Evolutionary conservation across 2,329 filamentous ascomycete species (phyloP), one percentile per base, ranked within the genome.

Genomic region (Xylariaceae sp.): DNA sequence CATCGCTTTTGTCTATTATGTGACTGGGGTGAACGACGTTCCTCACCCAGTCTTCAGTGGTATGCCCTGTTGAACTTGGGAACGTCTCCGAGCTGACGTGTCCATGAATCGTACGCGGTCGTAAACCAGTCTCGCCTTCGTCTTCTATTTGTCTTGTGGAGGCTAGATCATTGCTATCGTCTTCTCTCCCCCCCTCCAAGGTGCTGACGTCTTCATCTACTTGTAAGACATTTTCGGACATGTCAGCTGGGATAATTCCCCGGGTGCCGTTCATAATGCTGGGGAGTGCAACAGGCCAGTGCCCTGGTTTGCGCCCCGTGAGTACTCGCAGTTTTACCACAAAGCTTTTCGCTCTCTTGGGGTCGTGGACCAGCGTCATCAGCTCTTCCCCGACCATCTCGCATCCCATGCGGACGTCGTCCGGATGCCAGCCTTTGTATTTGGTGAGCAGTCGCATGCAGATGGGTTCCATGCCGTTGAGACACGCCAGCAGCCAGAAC

Each of bases 401-500:
- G 55, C 76, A 77, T 20, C 69, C 64, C 22, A 62, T 60, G 37
- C 73, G 70, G 46, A 75, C 76, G 25, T 71, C 64, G 1, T 75
- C 68, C 1, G 73, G 62, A 19, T 73, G 69, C 76, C 76, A 80
- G 6, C 66, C 73, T 64, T 77, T 71, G 38, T 76, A 65, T 51
- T 69, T 71, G 1, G 76, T 80, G 45, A 81, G 65, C 10, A 74
- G 65, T 25, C 78, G 68, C 50, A 81, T 57, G 33, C 65, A 70
- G 23, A 64, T 58, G 10, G 75, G 68, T 57, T 80, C 77, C 22
- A 78, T 57, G 3, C 70, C 69, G 44, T 78, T 75, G 23, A 79
- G 62, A 47, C 73, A 69, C 2, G 70, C 67, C 20, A 79, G 70
- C 23, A 79, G 64, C 75, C 75, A 79, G 39, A 79, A 70, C 50